phyloP scores from a whole-genome alignment of 352 stramenopile species.

The Globisporangium paddicum region DNA sequence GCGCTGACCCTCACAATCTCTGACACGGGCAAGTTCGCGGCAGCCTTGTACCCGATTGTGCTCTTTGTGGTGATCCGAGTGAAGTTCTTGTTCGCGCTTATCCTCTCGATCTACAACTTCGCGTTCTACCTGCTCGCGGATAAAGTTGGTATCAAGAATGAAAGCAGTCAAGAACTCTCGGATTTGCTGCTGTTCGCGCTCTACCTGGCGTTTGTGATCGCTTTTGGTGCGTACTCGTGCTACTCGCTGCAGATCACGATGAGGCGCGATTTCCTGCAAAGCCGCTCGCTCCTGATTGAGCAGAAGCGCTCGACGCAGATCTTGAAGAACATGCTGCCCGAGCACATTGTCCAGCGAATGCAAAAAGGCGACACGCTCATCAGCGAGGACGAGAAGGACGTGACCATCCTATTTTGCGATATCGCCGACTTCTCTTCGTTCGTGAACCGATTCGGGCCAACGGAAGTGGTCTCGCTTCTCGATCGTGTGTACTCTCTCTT shows the following conservation, averaged over 20 bases:
- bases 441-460: conserved; percentile 71
- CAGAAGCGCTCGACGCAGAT: conserved; percentile 79
- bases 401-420: conserved; percentile 86
- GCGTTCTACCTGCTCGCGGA: conserved; percentile 71
- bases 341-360: conserved; percentile 83
- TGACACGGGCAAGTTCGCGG: conserved; percentile 79
- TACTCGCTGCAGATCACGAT: conserved; percentile 85
- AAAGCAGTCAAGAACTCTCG: conserved; percentile 22
- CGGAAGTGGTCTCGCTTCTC: conserved; percentile 79
- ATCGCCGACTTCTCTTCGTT: conserved; percentile 81
- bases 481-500: conserved; percentile 92
- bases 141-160: conserved; percentile 35
- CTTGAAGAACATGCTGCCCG: conserved; percentile 81
- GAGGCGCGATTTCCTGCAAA: conserved; percentile 79
- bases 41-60: conserved; percentile 70
- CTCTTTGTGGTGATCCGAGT: conserved; percentile 82
- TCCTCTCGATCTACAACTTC: conserved; percentile 76
- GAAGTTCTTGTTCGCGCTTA: conserved; percentile 79
- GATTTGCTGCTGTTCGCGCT: conserved; percentile 64
- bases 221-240: conserved; percentile 65
- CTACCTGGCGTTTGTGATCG: conserved; percentile 75
- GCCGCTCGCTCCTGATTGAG: conserved; percentile 68
- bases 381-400: conserved; percentile 83
- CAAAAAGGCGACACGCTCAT: conserved; percentile 79
- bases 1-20: conserved; percentile 78